Conservation (phyloP, 768 basidiomycete genomes). For the Mycena filopes region DNA sequence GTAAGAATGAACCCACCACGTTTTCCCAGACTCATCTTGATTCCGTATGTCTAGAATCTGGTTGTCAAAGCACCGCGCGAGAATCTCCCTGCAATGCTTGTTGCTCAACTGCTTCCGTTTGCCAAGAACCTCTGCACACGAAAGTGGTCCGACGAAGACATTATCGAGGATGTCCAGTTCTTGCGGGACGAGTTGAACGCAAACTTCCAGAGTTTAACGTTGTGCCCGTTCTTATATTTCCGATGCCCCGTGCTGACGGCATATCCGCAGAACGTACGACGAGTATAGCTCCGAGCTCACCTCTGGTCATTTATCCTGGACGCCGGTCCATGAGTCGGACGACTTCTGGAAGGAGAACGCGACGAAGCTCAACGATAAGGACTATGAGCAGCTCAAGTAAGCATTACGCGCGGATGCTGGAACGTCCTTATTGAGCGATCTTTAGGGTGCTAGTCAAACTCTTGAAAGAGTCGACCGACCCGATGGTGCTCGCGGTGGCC, state of each 20-base stretch:
- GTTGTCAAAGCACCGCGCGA: slow-evolving; percentile 86
- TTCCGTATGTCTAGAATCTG: slow-evolving; percentile 70
- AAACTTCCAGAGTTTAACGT: slow-evolving; percentile 93
- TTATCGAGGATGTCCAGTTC: slow-evolving; percentile 91
- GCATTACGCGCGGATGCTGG: slow-evolving; percentile 25
- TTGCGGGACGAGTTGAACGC: slow-evolving; percentile 86
- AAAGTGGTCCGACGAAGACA: slow-evolving; percentile 96
- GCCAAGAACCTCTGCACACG: slow-evolving; percentile 83
- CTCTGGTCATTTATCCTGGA: slow-evolving; percentile 94
- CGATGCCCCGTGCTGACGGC: neutral
- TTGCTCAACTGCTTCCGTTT: slow-evolving; percentile 87
- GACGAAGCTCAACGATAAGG: slow-evolving; percentile 83
- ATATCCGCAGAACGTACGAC: slow-evolving; percentile 82
- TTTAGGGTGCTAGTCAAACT: slow-evolving; percentile 79
- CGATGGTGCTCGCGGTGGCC: slow-evolving; percentile 88
- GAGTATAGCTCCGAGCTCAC: slow-evolving; percentile 93
- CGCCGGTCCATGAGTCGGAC: slow-evolving; percentile 95
- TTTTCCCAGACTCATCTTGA: slow-evolving; percentile 14
- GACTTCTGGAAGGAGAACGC: slow-evolving; percentile 99
- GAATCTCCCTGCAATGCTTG: slow-evolving; percentile 95
- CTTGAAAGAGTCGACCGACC: slow-evolving; percentile 74
- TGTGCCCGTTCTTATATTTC: slow-evolving; percentile 40
- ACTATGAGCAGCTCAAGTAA: slow-evolving; percentile 87
- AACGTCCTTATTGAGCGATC: neutral
- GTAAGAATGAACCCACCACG: slow-evolving; percentile 51